These are phyloP conservation scores for Phaeolepiota aurea DNA, from an alignment of 768 basidiomycete species.

Conservation along the genomic window DNA sequence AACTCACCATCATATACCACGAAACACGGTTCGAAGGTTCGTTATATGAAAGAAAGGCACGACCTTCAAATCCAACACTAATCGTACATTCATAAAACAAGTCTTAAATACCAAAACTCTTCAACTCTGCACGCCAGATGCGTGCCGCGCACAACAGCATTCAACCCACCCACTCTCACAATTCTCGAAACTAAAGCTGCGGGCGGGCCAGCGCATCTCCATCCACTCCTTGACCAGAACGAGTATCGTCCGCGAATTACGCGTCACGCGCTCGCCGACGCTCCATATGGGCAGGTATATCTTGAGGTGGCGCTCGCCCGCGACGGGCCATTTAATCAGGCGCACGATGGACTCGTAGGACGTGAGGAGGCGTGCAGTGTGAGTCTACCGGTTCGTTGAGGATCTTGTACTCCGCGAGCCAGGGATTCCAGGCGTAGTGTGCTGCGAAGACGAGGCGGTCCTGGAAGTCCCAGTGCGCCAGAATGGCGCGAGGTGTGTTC, in stretches of 20 bases:
- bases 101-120: no score
- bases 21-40: no score
- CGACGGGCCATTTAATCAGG: slow-evolving; percentile 47
- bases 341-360: slow-evolving; percentile 61
- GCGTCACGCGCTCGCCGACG: slow-evolving; percentile 45
- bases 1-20: no score
- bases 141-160: slow-evolving; percentile 40
- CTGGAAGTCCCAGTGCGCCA: slow-evolving; percentile 84
- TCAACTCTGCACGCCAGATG: no score
- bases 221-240: slow-evolving; percentile 68
- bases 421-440: slow-evolving; percentile 66
- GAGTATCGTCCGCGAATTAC: slow-evolving; percentile 61
- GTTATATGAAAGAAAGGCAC: no score
- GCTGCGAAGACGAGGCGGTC: slow-evolving; percentile 65
- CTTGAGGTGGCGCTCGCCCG: slow-evolving; percentile 31
- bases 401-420: slow-evolving; percentile 82
- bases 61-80: no score
- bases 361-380: slow-evolving; percentile 42
- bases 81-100: no score
- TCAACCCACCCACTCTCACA: slow-evolving; percentile 64
- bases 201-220: slow-evolving; percentile 61
- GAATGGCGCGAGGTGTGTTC: slow-evolving; percentile 59
- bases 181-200: slow-evolving; percentile 65
- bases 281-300: slow-evolving; percentile 64
- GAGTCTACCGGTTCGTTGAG: slow-evolving; percentile 81